These are phyloP conservation scores for Lactarius tabidus DNA, from an alignment of 768 basidiomycete species.

Conservation along the genomic window DNA sequence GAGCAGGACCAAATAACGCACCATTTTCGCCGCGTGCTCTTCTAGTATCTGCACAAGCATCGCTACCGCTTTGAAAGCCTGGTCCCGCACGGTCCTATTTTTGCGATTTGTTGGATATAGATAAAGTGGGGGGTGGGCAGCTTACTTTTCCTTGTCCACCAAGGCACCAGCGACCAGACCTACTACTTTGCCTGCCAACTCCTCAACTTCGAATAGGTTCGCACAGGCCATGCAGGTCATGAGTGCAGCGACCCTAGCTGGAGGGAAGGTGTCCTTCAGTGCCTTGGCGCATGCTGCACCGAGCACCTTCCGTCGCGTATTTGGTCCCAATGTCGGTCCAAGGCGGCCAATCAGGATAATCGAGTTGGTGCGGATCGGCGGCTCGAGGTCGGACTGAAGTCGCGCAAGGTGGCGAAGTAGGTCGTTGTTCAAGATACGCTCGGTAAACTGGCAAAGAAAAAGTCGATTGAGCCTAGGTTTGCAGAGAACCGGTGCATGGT, in stretches of 20 bases:
- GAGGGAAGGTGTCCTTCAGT: slow-evolving; percentile 87
- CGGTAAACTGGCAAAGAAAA: slow-evolving; percentile 56
- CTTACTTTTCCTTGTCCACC: slow-evolving; percentile 92
- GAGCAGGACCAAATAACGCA: slow-evolving; percentile 37
- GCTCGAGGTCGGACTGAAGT: slow-evolving; percentile 87
- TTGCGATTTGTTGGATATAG: slow-evolving; percentile 6
- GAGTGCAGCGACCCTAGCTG: slow-evolving; percentile 87
- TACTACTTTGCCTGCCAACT: slow-evolving; percentile 85
- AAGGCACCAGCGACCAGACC: slow-evolving; percentile 76
- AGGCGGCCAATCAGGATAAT: slow-evolving; percentile 93
- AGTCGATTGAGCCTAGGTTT: slow-evolving; percentile 3
- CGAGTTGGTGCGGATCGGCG: slow-evolving; percentile 95
- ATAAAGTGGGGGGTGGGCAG: neutral
- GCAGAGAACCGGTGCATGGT: neutral
- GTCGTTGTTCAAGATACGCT: slow-evolving; percentile 94
- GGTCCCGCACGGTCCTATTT: slow-evolving; percentile 83
- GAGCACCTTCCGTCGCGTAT: slow-evolving; percentile 94
- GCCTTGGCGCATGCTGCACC: slow-evolving; percentile 92
- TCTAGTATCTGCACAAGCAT: slow-evolving; percentile 84
- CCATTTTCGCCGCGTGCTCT: slow-evolving; percentile 76
- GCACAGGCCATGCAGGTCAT: slow-evolving; percentile 96
- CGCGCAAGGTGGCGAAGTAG: slow-evolving; percentile 89
- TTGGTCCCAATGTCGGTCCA: slow-evolving; percentile 76
- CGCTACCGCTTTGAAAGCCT: slow-evolving; percentile 91
- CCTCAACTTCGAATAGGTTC: slow-evolving; percentile 85